Evolutionary conservation across 306 rosid species (phyloP).

Genomic region (Herpetospermum pedunculosum): DNA sequence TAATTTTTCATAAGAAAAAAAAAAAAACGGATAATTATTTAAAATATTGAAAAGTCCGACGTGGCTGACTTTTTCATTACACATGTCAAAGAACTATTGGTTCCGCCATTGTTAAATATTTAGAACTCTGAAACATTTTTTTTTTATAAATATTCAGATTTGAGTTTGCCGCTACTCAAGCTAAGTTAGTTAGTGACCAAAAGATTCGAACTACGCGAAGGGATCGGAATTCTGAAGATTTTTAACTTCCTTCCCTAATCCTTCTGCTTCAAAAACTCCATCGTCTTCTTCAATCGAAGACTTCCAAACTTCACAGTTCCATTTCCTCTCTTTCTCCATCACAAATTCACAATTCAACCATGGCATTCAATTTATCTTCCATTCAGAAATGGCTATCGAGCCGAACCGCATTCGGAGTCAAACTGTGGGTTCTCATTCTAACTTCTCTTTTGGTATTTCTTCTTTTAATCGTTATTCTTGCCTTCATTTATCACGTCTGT

Average conservation of each 20-base stretch:
- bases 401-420: constrained; percentile 24
- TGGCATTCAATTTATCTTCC: constrained; percentile 6
- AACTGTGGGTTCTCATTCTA: constrained; percentile 29
- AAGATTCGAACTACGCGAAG: neutral
- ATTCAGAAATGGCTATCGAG: constrained; percentile 13
- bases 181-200: constrained; percentile 18
- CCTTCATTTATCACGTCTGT: constrained; percentile 9
- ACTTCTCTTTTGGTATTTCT: constrained; percentile 6
- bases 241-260: constrained; percentile 4
- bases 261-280: neutral
- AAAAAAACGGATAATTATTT: too few relatives aligned
- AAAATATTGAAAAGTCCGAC: too few relatives aligned
- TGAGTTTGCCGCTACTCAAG: constrained; percentile 16
- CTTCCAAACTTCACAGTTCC: neutral
- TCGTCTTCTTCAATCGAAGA: neutral
- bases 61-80: neutral
- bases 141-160: neutral
- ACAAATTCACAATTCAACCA: too few relatives aligned
- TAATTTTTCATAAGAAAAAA: too few relatives aligned
- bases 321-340: neutral
- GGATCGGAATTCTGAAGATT: neutral
- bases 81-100: neutral
- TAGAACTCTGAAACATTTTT: neutral
- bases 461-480: constrained; percentile 1
- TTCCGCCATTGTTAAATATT: neutral